Conservation (phyloP, 2,329 filamentous ascomycete species). For the Bipolaris cookei region DNA sequence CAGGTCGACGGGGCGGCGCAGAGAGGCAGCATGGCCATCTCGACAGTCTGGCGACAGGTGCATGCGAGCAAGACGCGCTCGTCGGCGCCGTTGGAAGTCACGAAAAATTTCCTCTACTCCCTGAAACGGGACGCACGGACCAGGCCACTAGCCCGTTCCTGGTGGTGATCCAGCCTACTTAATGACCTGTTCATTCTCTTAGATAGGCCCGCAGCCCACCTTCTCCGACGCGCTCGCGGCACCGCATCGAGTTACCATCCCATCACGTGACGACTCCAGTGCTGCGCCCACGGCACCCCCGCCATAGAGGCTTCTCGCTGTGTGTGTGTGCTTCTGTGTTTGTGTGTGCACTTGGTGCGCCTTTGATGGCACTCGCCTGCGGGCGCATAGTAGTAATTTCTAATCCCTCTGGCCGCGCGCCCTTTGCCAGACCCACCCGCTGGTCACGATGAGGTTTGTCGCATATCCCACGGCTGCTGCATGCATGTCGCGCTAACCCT, state of each 20-base stretch:
- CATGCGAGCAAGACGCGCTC: constrained; percentile 4
- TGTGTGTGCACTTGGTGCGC: background rate
- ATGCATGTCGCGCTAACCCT: constrained; percentile 44
- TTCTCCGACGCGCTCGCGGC: constrained; percentile 37
- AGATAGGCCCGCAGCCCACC: constrained; percentile 42
- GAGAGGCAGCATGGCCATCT: background rate
- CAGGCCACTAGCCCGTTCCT: constrained; percentile 26
- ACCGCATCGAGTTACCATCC: constrained; percentile 32
- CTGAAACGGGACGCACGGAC: constrained; percentile 37
- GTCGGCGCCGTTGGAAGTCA: constrained; percentile 32
- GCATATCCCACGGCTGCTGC: constrained; percentile 20
- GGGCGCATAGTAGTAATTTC: constrained; percentile 39
- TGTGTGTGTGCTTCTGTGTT: background rate
- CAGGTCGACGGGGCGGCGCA: background rate
- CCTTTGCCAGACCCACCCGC: constrained; percentile 16
- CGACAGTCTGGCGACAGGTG: background rate
- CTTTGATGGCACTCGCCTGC: constrained; percentile 32
- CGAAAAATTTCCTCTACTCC: constrained; percentile 37
- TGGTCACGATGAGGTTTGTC: constrained; percentile 41
- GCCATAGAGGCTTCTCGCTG: background rate
- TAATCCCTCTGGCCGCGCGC: constrained; percentile 24
- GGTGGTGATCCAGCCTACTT: constrained; percentile 25
- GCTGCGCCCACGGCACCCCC: constrained; percentile 4
- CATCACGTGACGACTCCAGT: constrained; percentile 31
- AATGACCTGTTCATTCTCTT: constrained; percentile 28